Evolutionary conservation across 495 filamentous ascomycete species (phyloP).

Genomic region (Aspergillus hancockii): DNA sequence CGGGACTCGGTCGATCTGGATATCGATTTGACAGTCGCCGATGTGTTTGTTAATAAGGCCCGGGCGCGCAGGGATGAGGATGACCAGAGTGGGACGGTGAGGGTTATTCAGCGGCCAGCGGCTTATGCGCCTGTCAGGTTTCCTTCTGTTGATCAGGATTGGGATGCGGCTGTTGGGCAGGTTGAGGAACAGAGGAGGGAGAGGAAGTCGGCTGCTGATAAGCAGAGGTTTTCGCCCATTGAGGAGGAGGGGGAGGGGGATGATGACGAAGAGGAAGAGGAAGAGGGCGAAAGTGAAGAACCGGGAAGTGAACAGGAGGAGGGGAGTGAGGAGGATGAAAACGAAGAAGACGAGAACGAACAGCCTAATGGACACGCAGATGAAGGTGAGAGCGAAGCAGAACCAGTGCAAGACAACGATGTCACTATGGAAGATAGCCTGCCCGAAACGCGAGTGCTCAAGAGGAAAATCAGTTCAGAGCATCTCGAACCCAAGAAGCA

Average conservation of each 20-base stretch:
- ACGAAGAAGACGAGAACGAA: background rate
- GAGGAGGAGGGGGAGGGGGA: background rate
- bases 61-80: constrained; percentile 33
- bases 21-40: constrained; percentile 36
- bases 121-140: constrained; percentile 27
- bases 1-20: constrained; percentile 35
- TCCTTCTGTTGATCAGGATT: constrained; percentile 38
- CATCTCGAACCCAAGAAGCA: constrained; percentile 27
- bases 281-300: background rate
- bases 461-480: constrained; percentile 32
- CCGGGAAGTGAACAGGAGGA: background rate
- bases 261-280: background rate
- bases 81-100: constrained; percentile 39
- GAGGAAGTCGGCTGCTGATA: background rate
- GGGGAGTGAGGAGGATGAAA: background rate
- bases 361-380: background rate
- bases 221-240: background rate
- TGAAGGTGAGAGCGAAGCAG: background rate
- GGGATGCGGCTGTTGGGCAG: constrained; percentile 24
- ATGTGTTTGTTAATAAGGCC: constrained; percentile 42
- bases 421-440: background rate
- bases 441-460: constrained; percentile 15
- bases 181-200: background rate
- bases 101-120: constrained; percentile 35
- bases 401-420: background rate